Base-by-base conservation (phyloP, 331 rosid species). In the Rhamnella rubrinervis region DNA sequence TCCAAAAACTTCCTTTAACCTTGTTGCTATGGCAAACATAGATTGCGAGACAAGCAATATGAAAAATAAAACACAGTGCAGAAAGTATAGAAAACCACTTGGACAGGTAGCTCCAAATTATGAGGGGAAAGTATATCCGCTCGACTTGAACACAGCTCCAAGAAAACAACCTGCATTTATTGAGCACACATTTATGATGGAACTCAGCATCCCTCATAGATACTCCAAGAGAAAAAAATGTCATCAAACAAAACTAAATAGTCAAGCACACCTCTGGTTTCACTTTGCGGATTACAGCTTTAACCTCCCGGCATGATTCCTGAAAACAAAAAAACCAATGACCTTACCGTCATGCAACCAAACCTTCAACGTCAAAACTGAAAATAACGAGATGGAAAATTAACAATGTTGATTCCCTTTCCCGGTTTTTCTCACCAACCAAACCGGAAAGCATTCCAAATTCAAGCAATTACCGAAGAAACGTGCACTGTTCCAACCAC, bases 301-400 rank as follows among this genome's bases (percentile, higher is more conserved):
- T 87, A 56, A 93, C 98, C 83, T 93, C 91, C 77, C 84, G 79
- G 84, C 98, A 91, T 37, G 98, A 93, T 71, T 93, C 97, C 98
- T 93, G 85, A 76, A 82, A 63, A 80, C 57, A 67, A 28, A 53
- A 40, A 35, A 37, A 66, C 59, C 71, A 52, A 58, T 53, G 64
- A 77, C 51, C 55, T 67, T 51, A 1, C 50, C 72, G 49, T 62
- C 28, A 38, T 19, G 31, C 65, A 55, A 26, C 16, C 66, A 35
- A 16, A 38, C 51, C 55, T 28, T 7, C 23, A 23, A 23, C 1
- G 23, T 23, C 23, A 23, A 23, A 23, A 23, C 23, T 23, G 23
- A 1, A 23, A 23, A 23, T 23, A 23, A 23, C 23, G 23, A 23
- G 23, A 23, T 23, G 23, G 23, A 10, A 55, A 47, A 17, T n/a